A percentile compares a stretch with the other conserved stretches of the same genome.
phyloP scores from a whole-genome alignment of 2,329 filamentous ascomycete species.

The Paracamarosporium sp. region DNA sequence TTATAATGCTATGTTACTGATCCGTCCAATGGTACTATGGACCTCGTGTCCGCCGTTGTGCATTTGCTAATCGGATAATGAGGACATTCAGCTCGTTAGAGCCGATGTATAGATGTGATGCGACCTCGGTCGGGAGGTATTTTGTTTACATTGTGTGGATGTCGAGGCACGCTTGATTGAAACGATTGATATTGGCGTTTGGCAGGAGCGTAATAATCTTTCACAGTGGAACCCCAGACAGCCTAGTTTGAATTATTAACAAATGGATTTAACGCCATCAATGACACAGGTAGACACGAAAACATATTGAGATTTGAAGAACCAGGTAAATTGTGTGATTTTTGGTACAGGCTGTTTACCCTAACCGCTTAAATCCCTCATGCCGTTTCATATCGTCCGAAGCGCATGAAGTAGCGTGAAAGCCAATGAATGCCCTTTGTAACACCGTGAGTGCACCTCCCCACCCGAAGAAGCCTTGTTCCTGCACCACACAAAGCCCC shows the following conservation, averaged over 20 bases:
- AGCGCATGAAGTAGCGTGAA: conserved; percentile 45
- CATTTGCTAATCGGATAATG: too few species aligned
- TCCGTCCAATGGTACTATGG: too few species aligned
- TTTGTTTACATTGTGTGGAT: not conserved
- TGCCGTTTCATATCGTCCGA: conserved; percentile 41
- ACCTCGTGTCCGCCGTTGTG: too few species aligned
- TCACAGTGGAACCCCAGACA: not conserved
- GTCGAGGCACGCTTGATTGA: not conserved
- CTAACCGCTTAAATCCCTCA: conserved; percentile 32
- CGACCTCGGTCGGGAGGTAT: not conserved
- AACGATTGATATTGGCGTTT: not conserved
- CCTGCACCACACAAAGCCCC: conserved; percentile 40
- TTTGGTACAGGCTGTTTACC: conserved; percentile 46
- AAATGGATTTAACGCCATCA: not conserved
- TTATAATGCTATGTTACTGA: not conserved
- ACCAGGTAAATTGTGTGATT: conserved; percentile 48
- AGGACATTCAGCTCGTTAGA: too few species aligned
- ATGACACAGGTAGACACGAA: not conserved
- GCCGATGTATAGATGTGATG: too few species aligned
- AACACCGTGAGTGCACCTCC: conserved; percentile 49
- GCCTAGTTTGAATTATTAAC: too few species aligned
- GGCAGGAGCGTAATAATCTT: not conserved
- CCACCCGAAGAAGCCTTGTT: conserved; percentile 45
- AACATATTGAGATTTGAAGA: conserved; percentile 22
- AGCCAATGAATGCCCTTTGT: conserved; percentile 49